A percentile compares a stretch with the other conserved stretches of the same genome.
phyloP scores from a whole-genome alignment of 176 grass and related monocot genomes.

The Eleusine coracana region DNA sequence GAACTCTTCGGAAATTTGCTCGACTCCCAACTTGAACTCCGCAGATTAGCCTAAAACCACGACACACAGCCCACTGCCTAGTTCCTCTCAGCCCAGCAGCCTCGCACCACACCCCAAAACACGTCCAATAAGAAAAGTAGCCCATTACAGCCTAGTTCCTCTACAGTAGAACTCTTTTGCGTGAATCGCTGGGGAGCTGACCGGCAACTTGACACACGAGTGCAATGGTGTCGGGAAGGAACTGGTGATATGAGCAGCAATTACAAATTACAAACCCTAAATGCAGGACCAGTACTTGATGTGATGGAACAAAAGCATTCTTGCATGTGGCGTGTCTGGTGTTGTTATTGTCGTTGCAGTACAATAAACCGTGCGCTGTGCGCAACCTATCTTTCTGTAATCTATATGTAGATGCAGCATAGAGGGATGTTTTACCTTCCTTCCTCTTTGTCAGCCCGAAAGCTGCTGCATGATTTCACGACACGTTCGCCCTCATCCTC shows the following conservation, averaged over 20 bases:
- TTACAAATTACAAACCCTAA: neutral
- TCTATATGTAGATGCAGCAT: no score
- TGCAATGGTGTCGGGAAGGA: neutral
- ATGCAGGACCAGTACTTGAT: neutral
- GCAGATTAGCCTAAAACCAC: no score
- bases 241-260: neutral
- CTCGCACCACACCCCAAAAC: no score
- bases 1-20: no score
- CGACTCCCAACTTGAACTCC: no score
- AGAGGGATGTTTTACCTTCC: neutral
- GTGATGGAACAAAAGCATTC: neutral
- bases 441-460: neutral
- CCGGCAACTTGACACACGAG: neutral
- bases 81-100: no score
- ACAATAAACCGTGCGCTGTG: no score
- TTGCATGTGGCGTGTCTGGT: constrained; percentile 1
- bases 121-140: no score
- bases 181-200: no score
- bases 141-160: no score
- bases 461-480: neutral
- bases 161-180: no score
- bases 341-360: neutral
- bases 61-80: no score
- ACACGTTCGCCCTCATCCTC: neutral
- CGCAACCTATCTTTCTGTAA: neutral